phyloP scores from a whole-genome alignment of 2,329 filamentous ascomycete species.

The Calonectria pseudoturangicola region DNA sequence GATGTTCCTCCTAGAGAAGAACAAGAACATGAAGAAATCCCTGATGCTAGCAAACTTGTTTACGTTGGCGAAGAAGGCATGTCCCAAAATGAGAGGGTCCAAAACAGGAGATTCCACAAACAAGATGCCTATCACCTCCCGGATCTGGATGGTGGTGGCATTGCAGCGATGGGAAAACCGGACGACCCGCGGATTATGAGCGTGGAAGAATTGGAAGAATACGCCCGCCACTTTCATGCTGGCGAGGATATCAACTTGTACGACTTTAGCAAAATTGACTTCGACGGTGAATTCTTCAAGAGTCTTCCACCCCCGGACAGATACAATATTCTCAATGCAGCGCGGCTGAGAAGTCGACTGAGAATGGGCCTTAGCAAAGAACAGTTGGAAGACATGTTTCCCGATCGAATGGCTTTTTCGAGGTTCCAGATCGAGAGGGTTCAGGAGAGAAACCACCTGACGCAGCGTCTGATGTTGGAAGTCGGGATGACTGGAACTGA shows the following conservation, averaged over 20 bases:
- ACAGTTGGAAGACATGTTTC: conserved; percentile 97
- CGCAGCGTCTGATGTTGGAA: conserved; percentile 94
- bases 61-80: conserved; percentile 95
- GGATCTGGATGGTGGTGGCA: conserved; percentile 84
- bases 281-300: conserved; percentile 95
- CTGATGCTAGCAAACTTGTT: conserved; percentile 81
- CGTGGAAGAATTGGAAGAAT: conserved; percentile 93
- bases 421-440: conserved; percentile 97
- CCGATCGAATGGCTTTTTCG: conserved; percentile 97
- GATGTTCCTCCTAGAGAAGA: conserved; percentile 62
- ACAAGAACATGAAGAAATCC: conserved; percentile 80
- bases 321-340: conserved; percentile 98
- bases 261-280: conserved; percentile 99
- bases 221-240: conserved; percentile 92
- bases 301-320: conserved; percentile 92
- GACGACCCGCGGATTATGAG: conserved; percentile 98
- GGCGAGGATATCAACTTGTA: conserved; percentile 95
- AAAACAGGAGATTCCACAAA: conserved; percentile 87
- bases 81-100: conserved; percentile 83
- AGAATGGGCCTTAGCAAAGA: conserved; percentile 98
- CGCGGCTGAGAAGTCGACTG: conserved; percentile 88
- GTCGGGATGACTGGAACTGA: conserved; percentile 91
- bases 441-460: conserved; percentile 92
- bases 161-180: conserved; percentile 90
- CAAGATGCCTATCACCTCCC: conserved; percentile 97